Percentiles rank a stretch among this genome's conserved stretches.
Evolutionary conservation across 371 early-diverging fungal species (phyloP).

Genomic region (Lichtheimia ornata): DNA sequence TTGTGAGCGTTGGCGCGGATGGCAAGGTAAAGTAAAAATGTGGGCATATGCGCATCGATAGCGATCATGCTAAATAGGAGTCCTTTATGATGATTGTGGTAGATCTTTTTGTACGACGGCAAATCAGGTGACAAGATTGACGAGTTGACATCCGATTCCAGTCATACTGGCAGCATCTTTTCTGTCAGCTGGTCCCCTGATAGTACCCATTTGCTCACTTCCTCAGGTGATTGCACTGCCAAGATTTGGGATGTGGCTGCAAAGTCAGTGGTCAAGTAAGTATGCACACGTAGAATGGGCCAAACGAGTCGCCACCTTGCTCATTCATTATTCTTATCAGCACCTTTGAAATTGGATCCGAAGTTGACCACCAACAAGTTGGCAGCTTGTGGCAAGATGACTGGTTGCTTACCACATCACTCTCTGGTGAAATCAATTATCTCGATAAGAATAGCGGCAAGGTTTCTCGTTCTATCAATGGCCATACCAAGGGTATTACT

Average conservation of each 20-base stretch:
- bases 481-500: conserved; percentile 87
- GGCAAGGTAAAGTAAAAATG: conserved; percentile 60
- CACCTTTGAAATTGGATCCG: conserved; percentile 50
- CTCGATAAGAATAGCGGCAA: conserved; percentile 66
- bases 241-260: conserved; percentile 91
- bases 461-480: conserved; percentile 62
- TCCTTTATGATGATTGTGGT: background rate
- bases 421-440: conserved; percentile 83
- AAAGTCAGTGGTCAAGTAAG: conserved; percentile 72
- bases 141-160: conserved; percentile 59
- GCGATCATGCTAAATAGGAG: background rate
- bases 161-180: conserved; percentile 84
- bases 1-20: conserved; percentile 89
- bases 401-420: conserved; percentile 74
- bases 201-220: conserved; percentile 73
- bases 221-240: conserved; percentile 85
- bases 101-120: conserved; percentile 92
- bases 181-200: conserved; percentile 90
- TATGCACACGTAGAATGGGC: background rate
- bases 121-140: conserved; percentile 81
- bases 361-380: conserved; percentile 86
- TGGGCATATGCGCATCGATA: background rate
- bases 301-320: background rate
- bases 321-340: conserved; percentile 17
- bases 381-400: conserved; percentile 88